A percentile compares a stretch with the other conserved stretches of the same genome.
Conservation (phyloP, 2,329 filamentous ascomycete genomes). For the Aspergillus neoniger region DNA sequence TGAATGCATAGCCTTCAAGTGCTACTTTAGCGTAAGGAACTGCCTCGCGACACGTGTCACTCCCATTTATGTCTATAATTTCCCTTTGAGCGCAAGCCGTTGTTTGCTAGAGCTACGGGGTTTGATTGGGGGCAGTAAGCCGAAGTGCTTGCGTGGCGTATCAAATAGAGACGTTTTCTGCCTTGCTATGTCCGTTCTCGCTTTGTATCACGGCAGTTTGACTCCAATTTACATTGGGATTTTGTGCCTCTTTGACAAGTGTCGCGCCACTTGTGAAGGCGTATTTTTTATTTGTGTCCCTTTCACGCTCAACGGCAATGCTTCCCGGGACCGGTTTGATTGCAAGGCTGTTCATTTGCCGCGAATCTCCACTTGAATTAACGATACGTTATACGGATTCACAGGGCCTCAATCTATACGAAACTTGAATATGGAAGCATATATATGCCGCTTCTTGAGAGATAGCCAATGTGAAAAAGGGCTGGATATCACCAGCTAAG, state of each 20-base stretch:
- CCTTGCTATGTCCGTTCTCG: neutral
- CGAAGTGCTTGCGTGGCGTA: neutral
- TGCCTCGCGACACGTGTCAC: conserved; percentile 9
- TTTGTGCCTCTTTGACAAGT: too few species aligned
- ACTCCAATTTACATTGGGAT: too few species aligned
- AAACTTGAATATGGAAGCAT: conserved; percentile 12
- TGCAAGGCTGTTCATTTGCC: conserved; percentile 4
- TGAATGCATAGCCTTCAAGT: neutral
- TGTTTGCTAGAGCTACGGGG: neutral
- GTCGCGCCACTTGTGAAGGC: too few species aligned
- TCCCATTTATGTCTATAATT: neutral
- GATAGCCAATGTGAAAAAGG: neutral
- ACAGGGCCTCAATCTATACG: conserved; percentile 16
- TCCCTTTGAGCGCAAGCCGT: neutral
- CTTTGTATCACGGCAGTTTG: neutral
- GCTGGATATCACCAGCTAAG: neutral
- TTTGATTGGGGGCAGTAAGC: neutral
- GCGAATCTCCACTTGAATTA: conserved; percentile 18
- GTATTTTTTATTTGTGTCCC: neutral
- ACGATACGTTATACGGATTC: conserved; percentile 6
- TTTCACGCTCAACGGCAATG: neutral
- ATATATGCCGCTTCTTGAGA: neutral
- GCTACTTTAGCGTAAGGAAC: neutral
- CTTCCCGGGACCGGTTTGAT: neutral
- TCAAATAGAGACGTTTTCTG: neutral